Percentiles rank a stretch among this genome's conserved stretches.
These are phyloP conservation scores for Fusarium sp. DNA, from an alignment of 2,329 filamentous ascomycete species.

Conservation along the genomic window DNA sequence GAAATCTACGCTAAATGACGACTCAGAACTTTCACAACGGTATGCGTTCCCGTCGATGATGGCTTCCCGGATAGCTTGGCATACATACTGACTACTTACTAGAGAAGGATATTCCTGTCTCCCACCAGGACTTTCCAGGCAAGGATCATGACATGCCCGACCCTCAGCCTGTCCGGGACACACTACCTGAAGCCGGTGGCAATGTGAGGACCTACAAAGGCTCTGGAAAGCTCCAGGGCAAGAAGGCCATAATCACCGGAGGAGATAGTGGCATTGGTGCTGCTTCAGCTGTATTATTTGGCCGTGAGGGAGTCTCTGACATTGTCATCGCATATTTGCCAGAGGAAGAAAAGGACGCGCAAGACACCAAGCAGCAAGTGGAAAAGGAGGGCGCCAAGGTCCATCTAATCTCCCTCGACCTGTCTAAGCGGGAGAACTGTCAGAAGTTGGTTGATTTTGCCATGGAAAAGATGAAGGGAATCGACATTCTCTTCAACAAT, in stretches of 20 bases:
- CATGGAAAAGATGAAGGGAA: constrained; percentile 71
- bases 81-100: constrained; percentile 46
- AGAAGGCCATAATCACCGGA: constrained; percentile 83
- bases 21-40: constrained; percentile 40
- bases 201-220: constrained; percentile 78
- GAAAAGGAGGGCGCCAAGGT: constrained; percentile 76
- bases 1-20: constrained; percentile 30
- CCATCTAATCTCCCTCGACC: constrained; percentile 71
- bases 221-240: constrained; percentile 80
- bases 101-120: constrained; percentile 46
- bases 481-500: constrained; percentile 83
- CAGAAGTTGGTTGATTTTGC: constrained; percentile 76
- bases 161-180: constrained; percentile 67
- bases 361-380: constrained; percentile 78
- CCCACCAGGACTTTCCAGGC: constrained; percentile 47
- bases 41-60: constrained; percentile 1
- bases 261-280: constrained; percentile 85
- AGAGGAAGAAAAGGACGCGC: constrained; percentile 80
- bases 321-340: constrained; percentile 80
- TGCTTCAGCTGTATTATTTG: constrained; percentile 80
- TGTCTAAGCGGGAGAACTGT: constrained; percentile 76
- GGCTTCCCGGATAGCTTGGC: too few relatives aligned
- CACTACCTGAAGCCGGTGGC: constrained; percentile 76
- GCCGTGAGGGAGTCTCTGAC: constrained; percentile 80
- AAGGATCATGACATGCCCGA: constrained; percentile 46